phyloP scores from a whole-genome alignment of 768 basidiomycete species.

The Lactarius psammicola region DNA sequence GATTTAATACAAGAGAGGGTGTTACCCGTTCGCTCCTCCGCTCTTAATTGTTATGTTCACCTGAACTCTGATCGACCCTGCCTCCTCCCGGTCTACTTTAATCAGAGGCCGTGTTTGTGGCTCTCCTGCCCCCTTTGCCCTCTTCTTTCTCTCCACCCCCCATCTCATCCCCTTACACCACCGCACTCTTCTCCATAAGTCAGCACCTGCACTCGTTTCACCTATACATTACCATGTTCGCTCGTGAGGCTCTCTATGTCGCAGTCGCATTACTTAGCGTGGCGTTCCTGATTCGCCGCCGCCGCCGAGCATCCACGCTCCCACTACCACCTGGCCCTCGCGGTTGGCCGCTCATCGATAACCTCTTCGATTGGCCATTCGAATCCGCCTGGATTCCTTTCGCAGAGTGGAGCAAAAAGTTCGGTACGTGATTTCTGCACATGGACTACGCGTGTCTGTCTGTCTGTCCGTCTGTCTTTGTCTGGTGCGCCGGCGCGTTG shows the following conservation, averaged over 20 bases:
- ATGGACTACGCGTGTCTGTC: background rate
- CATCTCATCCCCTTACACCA: background rate
- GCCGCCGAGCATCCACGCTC: constrained; percentile 15
- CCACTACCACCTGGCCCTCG: constrained; percentile 29
- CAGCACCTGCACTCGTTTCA: background rate
- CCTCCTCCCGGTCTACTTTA: constrained; percentile 12
- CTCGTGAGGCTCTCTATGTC: constrained; percentile 20
- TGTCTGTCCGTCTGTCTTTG: no score
- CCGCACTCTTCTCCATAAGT: background rate
- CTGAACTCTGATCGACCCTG: constrained; percentile 9
- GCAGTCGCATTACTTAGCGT: constrained; percentile 18
- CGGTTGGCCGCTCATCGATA: constrained; percentile 26
- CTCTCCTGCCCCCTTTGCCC: background rate
- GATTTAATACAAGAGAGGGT: constrained; percentile 1
- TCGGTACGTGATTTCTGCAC: constrained; percentile 24
- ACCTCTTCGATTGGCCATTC: constrained; percentile 26
- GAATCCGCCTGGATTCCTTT: constrained; percentile 26
- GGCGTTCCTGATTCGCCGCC: constrained; percentile 16
- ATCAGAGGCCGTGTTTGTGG: background rate
- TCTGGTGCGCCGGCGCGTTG: background rate
- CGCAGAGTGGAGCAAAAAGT: constrained; percentile 26
- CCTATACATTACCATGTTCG: constrained; percentile 15
- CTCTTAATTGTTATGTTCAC: constrained; percentile 20
- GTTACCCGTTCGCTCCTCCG: background rate
- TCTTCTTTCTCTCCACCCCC: background rate